Percentiles rank a stretch among this genome's conserved stretches.
Evolutionary conservation across 2,329 filamentous ascomycete species (phyloP).

Genomic region (Aspergillus spinulosporus): DNA sequence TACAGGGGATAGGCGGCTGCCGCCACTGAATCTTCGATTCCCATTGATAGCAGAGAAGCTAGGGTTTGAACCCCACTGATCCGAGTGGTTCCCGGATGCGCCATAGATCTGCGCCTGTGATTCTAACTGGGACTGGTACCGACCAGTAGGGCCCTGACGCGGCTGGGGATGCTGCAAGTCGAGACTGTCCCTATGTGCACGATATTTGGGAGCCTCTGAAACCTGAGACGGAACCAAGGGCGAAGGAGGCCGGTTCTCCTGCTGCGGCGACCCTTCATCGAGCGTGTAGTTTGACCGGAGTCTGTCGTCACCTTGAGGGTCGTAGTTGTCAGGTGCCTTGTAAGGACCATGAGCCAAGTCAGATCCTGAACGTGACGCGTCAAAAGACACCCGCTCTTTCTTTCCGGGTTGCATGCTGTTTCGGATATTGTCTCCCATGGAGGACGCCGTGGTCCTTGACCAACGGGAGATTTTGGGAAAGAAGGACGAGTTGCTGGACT

Average conservation of each 20-base stretch:
- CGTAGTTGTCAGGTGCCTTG: slow-evolving; percentile 46
- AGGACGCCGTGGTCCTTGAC: slow-evolving; percentile 94
- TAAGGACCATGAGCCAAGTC: slow-evolving; percentile 67
- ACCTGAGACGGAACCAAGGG: slow-evolving; percentile 62
- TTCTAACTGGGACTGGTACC: slow-evolving; percentile 63
- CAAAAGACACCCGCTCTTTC: slow-evolving; percentile 62
- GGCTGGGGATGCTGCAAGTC: slow-evolving; percentile 67
- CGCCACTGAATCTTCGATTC: slow-evolving; percentile 39
- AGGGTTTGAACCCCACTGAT: slow-evolving; percentile 48
- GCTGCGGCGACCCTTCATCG: slow-evolving; percentile 33
- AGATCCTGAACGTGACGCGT: slow-evolving; percentile 74
- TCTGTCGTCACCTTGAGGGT: slow-evolving; percentile 48
- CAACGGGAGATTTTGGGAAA: slow-evolving; percentile 94
- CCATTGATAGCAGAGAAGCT: slow-evolving; percentile 38
- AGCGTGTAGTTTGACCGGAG: slow-evolving; percentile 47
- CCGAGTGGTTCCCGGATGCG: slow-evolving; percentile 32
- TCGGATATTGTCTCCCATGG: slow-evolving; percentile 74
- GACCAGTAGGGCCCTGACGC: slow-evolving; percentile 60
- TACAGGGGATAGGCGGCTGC: slow-evolving; percentile 47
- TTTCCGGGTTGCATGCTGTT: slow-evolving; percentile 58
- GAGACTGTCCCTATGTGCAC: slow-evolving; percentile 63
- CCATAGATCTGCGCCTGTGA: slow-evolving; percentile 59
- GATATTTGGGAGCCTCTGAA: slow-evolving; percentile 62
- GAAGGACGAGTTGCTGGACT: slow-evolving; percentile 76
- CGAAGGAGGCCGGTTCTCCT: slow-evolving; percentile 56